Base-by-base conservation (phyloP, 768 basidiomycete genomes). In the Sistotremastrum niveocremeum region DNA sequence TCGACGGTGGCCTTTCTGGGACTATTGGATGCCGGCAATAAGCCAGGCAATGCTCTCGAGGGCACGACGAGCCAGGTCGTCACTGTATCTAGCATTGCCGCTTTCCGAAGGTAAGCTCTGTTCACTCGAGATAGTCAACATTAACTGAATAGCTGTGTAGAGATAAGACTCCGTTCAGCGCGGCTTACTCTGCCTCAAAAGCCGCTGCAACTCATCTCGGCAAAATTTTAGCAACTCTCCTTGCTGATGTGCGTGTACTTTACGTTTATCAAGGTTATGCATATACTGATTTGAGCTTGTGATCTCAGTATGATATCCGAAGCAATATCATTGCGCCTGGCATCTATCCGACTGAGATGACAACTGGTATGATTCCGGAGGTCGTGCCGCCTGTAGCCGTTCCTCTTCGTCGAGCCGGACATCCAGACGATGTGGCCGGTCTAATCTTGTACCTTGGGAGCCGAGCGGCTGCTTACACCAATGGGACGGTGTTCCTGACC, bases 1-100 rank as follows among this genome's bases (percentile, higher is more conserved):
- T 76, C 76, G 31, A 80, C 85, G 3, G 72, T 87, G 34, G 85
- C 84, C 6, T 88, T 90, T 64, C 71, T 90, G 51, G 86, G 84
- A 50, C 67, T 89, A 9, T 65, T 89, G 20, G 74, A 83, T 55
- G 74, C 76, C 52, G 86, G 84, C 10, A 86, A 86, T 56, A 66
- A 70, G 28, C 56, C 37, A 11, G 37, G 39, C 28, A 41, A 29
- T 4, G 11, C 7, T 31, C 32, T 34, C 9, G 42, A 11, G 29
- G 34, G 36, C 7, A 31, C 42, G 42, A 70, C 76, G 10, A 80
- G 78, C 5, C 83, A 84, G 59, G 81, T 85, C 50, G 64, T 84
- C 45, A 76, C 81, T 8, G 69, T 84, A 5, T 79, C 81, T 0
- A 81, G 79, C 41, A 79, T 79, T 39, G 81, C 79, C 8, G 70